Evolutionary conservation across 2,329 filamentous ascomycete species (phyloP).

Genomic region (Bipolaris zeicola): DNA sequence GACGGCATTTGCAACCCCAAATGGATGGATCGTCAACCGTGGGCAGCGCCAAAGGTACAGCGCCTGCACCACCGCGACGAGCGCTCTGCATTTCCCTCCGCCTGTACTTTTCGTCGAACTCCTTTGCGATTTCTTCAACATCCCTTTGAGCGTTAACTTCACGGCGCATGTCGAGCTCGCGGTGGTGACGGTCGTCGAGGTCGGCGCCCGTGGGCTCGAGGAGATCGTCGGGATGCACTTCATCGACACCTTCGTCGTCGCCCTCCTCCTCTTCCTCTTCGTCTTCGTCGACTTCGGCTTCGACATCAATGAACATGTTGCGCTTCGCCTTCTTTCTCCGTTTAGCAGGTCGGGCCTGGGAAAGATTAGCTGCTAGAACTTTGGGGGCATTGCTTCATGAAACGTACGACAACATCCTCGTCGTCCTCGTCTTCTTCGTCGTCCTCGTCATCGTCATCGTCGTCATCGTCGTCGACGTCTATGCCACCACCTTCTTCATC

Average conservation of each 20-base stretch:
- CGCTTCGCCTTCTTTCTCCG: conserved; percentile 74
- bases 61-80: conserved; percentile 38
- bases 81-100: conserved; percentile 58
- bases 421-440: conserved; percentile 68
- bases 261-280: conserved; percentile 82
- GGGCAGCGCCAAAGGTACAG: conserved; percentile 71
- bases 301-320: conserved; percentile 93
- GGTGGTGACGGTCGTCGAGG: conserved; percentile 88
- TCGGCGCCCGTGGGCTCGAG: conserved; percentile 77
- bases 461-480: conserved; percentile 61
- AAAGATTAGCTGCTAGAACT: conserved; percentile 23
- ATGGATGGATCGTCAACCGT: conserved; percentile 96
- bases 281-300: conserved; percentile 95
- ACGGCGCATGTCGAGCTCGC: conserved; percentile 90
- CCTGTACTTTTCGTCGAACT: conserved; percentile 83
- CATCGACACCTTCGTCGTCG: conserved; percentile 82
- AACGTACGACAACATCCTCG: conserved; percentile 49
- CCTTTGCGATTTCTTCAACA: conserved; percentile 87
- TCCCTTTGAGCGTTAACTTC: conserved; percentile 88
- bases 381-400: conserved; percentile 2
- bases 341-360: conserved; percentile 75
- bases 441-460: conserved; percentile 61
- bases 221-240: conserved; percentile 88
- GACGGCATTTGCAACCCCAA: conserved; percentile 90
- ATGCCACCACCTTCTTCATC: conserved; percentile 60